Conservation (phyloP, 2,329 filamentous ascomycete species). For the Fusarium poae region DNA sequence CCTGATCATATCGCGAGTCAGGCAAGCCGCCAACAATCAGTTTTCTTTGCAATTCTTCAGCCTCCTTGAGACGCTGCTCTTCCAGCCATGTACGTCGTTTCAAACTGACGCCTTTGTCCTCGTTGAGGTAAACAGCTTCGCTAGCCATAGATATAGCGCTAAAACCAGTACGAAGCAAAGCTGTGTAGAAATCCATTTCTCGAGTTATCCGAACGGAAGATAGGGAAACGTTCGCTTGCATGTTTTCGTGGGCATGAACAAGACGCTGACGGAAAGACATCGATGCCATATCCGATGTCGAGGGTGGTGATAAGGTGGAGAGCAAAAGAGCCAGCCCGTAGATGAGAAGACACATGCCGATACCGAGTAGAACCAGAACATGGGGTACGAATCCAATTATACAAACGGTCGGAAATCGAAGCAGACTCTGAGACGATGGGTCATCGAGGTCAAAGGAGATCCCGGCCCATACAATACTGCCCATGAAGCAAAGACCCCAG, state of each 20-base stretch:
- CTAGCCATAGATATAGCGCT: constrained; percentile 91
- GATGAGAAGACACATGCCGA: constrained; percentile 79
- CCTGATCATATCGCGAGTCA: constrained; percentile 64
- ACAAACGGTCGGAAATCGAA: constrained; percentile 93
- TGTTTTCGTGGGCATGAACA: constrained; percentile 81
- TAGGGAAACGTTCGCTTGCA: constrained; percentile 91
- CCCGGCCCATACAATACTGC: constrained; percentile 83
- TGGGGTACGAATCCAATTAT: constrained; percentile 96
- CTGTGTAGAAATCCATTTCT: constrained; percentile 96
- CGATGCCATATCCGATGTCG: constrained; percentile 44
- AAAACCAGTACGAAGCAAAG: constrained; percentile 87
- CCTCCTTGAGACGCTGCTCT: constrained; percentile 83
- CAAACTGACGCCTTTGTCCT: constrained; percentile 81
- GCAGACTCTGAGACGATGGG: constrained; percentile 71
- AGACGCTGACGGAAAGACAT: constrained; percentile 71
- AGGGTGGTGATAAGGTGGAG: constrained; percentile 66
- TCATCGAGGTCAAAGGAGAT: constrained; percentile 72
- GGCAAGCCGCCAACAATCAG: constrained; percentile 62
- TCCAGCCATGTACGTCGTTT: constrained; percentile 90
- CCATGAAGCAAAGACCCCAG: constrained; percentile 93
- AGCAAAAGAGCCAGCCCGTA: constrained; percentile 82
- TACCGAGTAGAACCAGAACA: constrained; percentile 85
- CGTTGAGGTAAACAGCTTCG: constrained; percentile 95
- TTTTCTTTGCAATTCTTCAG: constrained; percentile 71
- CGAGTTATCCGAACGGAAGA: constrained; percentile 83